Evolutionary conservation across 2,329 filamentous ascomycete genomes (phyloP).

Genomic region (Nemania diffusa): DNA sequence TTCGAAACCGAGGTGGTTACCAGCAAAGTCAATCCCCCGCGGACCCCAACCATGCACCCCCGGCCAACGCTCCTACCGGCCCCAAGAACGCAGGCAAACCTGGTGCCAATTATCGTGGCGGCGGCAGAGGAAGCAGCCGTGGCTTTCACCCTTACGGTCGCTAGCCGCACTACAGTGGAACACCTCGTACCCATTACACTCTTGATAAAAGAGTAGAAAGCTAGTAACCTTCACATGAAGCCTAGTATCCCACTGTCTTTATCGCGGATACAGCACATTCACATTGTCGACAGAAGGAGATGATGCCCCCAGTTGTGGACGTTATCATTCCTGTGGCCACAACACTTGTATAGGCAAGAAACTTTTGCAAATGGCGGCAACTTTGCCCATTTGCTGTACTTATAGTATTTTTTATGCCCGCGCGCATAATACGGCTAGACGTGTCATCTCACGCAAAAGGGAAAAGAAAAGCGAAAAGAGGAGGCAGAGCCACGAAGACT

Average conservation of each 20-base stretch:
- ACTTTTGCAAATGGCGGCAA: slow-evolving; percentile 6
- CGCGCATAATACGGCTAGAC: slow-evolving; percentile 28
- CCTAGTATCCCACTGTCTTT: not conserved
- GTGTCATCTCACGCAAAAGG: slow-evolving; percentile 12
- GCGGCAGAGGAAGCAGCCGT: slow-evolving; percentile 78
- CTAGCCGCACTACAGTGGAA: slow-evolving; percentile 32
- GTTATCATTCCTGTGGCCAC: slow-evolving; percentile 2
- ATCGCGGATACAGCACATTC: slow-evolving; percentile 7
- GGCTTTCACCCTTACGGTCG: slow-evolving; percentile 81
- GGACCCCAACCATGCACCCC: slow-evolving; percentile 69
- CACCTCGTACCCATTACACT: not conserved
- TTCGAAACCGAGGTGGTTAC: slow-evolving; percentile 52
- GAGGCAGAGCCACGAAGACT: not conserved
- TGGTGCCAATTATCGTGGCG: slow-evolving; percentile 92
- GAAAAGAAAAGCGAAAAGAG: slow-evolving; percentile 5
- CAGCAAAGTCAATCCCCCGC: slow-evolving; percentile 54
- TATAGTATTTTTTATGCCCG: slow-evolving; percentile 18
- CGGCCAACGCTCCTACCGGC: slow-evolving; percentile 89
- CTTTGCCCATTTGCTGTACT: slow-evolving; percentile 32
- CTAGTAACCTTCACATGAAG: not conserved
- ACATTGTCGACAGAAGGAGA: slow-evolving; percentile 1
- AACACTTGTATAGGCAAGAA: not conserved
- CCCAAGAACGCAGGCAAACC: slow-evolving; percentile 95
- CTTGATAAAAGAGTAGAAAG: not conserved
- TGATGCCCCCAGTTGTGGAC: not conserved